Percentiles rank a stretch among this genome's conserved stretches.
Evolutionary conservation across 1,284 basidiomycete genomes (phyloP).

Genomic region (Mrakiaceae sp.): DNA sequence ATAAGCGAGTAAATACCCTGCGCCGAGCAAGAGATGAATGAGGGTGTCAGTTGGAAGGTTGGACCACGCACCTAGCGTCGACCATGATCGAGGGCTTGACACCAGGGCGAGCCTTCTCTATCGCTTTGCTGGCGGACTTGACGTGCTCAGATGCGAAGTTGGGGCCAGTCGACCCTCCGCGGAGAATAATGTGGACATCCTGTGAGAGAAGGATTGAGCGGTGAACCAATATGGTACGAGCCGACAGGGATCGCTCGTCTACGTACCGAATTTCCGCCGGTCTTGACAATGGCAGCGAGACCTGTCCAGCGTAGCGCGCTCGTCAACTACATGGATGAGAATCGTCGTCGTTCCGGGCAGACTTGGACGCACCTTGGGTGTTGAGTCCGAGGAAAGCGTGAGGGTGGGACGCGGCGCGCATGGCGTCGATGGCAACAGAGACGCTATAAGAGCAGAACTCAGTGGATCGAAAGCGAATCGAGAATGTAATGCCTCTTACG

Average conservation of each 20-base stretch:
- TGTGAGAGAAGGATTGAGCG: slow-evolving; percentile 26
- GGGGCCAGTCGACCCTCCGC: slow-evolving; percentile 77
- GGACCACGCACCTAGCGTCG: slow-evolving; percentile 20
- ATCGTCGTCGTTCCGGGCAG: neutral
- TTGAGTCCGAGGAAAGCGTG: slow-evolving; percentile 99
- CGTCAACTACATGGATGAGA: slow-evolving; percentile 18
- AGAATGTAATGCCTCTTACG: slow-evolving; percentile 23
- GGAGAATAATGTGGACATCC: slow-evolving; percentile 86
- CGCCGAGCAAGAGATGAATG: slow-evolving; percentile 15
- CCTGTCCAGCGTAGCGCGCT: slow-evolving; percentile 31
- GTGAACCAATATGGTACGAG: neutral
- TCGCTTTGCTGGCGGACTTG: slow-evolving; percentile 52
- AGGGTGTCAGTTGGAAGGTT: slow-evolving; percentile 26
- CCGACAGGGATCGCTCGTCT: no score
- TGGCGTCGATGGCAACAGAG: slow-evolving; percentile 78
- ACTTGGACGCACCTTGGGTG: slow-evolving; percentile 51
- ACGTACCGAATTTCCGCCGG: slow-evolving; percentile 57
- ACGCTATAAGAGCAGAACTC: slow-evolving; percentile 31
- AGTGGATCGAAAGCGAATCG: no score
- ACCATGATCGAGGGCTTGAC: slow-evolving; percentile 38
- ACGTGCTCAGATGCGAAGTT: slow-evolving; percentile 73
- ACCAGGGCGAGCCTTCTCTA: slow-evolving; percentile 51
- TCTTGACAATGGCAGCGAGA: slow-evolving; percentile 90
- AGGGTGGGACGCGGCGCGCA: slow-evolving; percentile 80
- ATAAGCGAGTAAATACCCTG: neutral